Base-by-base conservation (phyloP, 352 stramenopile genomes). In the Pseudoperonospora humuli region DNA sequence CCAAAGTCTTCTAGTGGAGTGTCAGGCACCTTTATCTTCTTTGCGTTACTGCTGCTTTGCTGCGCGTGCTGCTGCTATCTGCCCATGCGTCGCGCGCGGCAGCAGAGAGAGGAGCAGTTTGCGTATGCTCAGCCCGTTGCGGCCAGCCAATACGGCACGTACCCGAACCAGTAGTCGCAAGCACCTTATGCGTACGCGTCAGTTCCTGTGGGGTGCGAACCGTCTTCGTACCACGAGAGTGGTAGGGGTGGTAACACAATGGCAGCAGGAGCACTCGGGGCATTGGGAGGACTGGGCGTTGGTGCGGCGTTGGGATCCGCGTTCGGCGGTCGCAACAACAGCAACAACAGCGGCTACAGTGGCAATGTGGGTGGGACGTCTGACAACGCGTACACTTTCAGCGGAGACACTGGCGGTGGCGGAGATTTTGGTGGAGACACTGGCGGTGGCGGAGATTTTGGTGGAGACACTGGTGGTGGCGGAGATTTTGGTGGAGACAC, bases 1-100 rank as follows among this genome's bases (percentile, higher is more conserved):
- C 60, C 64, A 8, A 63, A 38, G 7, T 54, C 51, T 0, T 67
- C 59, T 6, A 33, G 56, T 20, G 55, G 45, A 31, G 54, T 64
- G 13, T 58, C 36, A 5, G 63, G 57, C 3, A 65, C 52, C 14
- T 60, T 60, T 28, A 49, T 83, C 25, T 59, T 82, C 36, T 54
- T 72, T 21, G 29, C 57, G 14, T 25, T 75, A 21, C 48, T 86
- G 43, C 41, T 81, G 18, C 36, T 75, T 3, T 83, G 65, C 27
- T 75, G 66, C 38, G 31, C 68, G 13, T 86, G 70, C 50, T 86
- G 73, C 47, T 79, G 69, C 52, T 76, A 70, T 27, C 35, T 64
- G 17, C 56, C 60, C 10, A 36, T 46, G 17, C 39, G 54, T 50
- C 45, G 65, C 14, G 56, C 50, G 3, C 63, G 57, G 5, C 47